Evolutionary conservation across 1,139 yeast species (phyloP), one percentile per base, ranked within the genome.

Genomic region (Blastobotrys persicus): DNA sequence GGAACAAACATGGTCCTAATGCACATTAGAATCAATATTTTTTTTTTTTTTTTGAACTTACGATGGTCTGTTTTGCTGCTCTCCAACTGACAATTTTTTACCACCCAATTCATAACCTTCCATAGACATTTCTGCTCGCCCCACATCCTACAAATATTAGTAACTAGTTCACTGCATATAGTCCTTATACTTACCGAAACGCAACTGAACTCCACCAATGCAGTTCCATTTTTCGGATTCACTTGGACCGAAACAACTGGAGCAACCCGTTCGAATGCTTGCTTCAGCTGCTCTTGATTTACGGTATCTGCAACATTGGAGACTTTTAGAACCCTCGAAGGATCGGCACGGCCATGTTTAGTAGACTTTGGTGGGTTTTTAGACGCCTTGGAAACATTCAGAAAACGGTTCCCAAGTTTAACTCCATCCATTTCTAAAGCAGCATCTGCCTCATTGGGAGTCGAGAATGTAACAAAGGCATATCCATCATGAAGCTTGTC

Each of bases 61-160:
- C 44, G 44, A 31, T 12, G 51, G 23, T 13, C 35, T 40, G 11
- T 16, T 31, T 14, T 18, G 23, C 3, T 41, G 35, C 17, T 41
- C 45, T 13, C 45, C 38, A 32, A 54, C 31, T 3, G 20, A 12
- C n/a, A 54, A 34, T 3, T 20, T 32, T 16, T 33, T 26, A 2
- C 54, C 55, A 7, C 38, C 48, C 1, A 78, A 66, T 6, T 53
- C 59, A 9, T 57, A 57, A 0, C 80, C 79, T 37, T 76, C 74
- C n/a, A 83, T 59, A 2, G 66, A 64, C 64, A 85, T 63, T 0
- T 74, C 67, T 0, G 85, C 85, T 48, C 67, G 74, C 0, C 94
- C 92, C 2, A 86, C 78, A 49, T 75, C 77, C 7, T 45, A 17
- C 19, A 37, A 6, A 6, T 7, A 28, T 37, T 37, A 37, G 41